phyloP scores from a whole-genome alignment of 768 basidiomycete species.

The Chalciporus piperatus region DNA sequence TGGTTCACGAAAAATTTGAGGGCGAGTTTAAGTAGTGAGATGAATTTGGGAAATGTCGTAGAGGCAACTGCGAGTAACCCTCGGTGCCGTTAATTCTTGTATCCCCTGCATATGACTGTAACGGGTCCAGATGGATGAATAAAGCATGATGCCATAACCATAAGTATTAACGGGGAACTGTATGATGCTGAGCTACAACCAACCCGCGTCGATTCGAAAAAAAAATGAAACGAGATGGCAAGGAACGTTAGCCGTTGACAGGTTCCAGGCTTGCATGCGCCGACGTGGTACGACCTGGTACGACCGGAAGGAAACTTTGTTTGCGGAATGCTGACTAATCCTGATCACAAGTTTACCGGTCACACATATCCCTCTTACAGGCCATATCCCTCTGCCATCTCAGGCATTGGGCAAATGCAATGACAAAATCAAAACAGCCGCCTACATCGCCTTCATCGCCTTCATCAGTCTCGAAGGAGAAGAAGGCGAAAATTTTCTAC shows the following conservation, averaged over 20 bases:
- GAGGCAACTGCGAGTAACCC: conserved; percentile 11
- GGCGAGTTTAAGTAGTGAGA: conserved; percentile 14
- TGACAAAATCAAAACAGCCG: conserved; percentile 27
- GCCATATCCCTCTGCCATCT: conserved; percentile 18
- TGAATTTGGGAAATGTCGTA: conserved; percentile 22
- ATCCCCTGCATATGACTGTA: conserved; percentile 35
- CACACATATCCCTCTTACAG: background rate
- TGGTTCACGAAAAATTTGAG: conserved; percentile 22
- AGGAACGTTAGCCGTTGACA: conserved; percentile 14
- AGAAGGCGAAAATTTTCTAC: conserved; percentile 27
- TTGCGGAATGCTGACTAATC: conserved; percentile 22
- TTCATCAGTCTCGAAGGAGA: conserved; percentile 24
- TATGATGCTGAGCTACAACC: conserved; percentile 11
- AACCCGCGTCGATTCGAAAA: conserved; percentile 5
- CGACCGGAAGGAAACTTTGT: conserved; percentile 15
- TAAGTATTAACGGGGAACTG: conserved; percentile 25
- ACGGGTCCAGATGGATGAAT: conserved; percentile 26
- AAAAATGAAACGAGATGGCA: conserved; percentile 11
- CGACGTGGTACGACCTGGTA: background rate
- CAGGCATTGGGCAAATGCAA: conserved; percentile 14
- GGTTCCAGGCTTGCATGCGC: conserved; percentile 5
- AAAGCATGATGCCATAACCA: conserved; percentile 28
- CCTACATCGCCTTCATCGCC: conserved; percentile 20
- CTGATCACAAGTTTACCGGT: background rate
- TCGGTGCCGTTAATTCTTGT: conserved; percentile 25